These are phyloP conservation scores for Oldenlandia corymbosa DNA, from an alignment of 257 asterid genomes.

Conservation along the genomic window DNA sequence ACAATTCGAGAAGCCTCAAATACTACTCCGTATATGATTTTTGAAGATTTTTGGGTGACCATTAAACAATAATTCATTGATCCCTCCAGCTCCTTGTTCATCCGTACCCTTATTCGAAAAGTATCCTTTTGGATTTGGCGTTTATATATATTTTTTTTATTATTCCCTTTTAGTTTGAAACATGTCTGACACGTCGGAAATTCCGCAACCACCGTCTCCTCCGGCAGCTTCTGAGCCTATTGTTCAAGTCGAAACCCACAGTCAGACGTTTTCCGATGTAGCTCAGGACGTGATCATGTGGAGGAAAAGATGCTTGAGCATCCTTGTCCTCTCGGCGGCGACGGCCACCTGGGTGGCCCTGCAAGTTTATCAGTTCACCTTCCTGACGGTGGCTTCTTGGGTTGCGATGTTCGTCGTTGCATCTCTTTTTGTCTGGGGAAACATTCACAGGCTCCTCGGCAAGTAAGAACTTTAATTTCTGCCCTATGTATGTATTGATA, in stretches of 20 bases:
- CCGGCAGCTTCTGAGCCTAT: background rate
- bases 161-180: background rate
- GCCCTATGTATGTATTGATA: too few relatives aligned
- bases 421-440: constrained; percentile 46
- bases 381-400: constrained; percentile 44
- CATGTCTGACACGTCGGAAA: background rate
- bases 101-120: too few relatives aligned
- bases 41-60: too few relatives aligned
- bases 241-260: background rate
- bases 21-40: too few relatives aligned
- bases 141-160: too few relatives aligned
- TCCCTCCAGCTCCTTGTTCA: too few relatives aligned
- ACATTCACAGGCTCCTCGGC: constrained; percentile 38
- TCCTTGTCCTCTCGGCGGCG: constrained; percentile 31
- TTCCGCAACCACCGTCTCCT: constrained; percentile 7
- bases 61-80: too few relatives aligned
- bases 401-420: constrained; percentile 37
- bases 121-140: background rate
- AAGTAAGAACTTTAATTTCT: too few relatives aligned
- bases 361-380: constrained; percentile 38
- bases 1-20: too few relatives aligned
- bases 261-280: constrained; percentile 23
- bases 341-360: constrained; percentile 42
- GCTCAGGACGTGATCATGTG: constrained; percentile 42
- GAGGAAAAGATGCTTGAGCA: constrained; percentile 42